phyloP scores from a whole-genome alignment of 768 basidiomycete genomes.

The Rickenella mellea region DNA sequence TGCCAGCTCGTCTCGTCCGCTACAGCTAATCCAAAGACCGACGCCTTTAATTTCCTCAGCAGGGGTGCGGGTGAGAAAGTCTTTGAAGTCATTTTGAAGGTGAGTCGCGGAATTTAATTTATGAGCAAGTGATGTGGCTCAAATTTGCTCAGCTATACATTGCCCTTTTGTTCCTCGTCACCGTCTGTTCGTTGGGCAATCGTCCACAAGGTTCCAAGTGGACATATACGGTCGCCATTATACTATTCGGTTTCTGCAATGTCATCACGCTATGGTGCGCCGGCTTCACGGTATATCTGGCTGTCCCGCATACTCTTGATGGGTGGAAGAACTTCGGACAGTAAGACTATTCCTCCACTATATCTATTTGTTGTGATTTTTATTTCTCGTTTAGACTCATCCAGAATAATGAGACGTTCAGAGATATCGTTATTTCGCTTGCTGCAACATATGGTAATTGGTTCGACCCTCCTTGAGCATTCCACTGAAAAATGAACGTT shows the following conservation, averaged over 20 bases:
- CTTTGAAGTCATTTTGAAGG: slow-evolving; percentile 71
- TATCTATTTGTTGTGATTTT: slow-evolving; percentile 11
- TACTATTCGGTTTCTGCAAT: slow-evolving; percentile 73
- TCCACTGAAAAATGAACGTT: slow-evolving; percentile 11
- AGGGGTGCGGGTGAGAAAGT: slow-evolving; percentile 59
- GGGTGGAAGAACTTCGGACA: slow-evolving; percentile 69
- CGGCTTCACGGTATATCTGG: slow-evolving; percentile 81
- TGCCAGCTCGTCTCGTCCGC: slow-evolving; percentile 73
- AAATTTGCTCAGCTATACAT: slow-evolving; percentile 59
- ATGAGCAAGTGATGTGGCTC: slow-evolving; percentile 4
- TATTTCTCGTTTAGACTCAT: slow-evolving; percentile 40
- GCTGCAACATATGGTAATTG: slow-evolving; percentile 62
- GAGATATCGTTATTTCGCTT: slow-evolving; percentile 78
- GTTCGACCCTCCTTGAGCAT: slow-evolving; percentile 28
- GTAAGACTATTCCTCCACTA: slow-evolving; percentile 30
- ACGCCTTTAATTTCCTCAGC: slow-evolving; percentile 80
- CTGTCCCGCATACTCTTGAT: slow-evolving; percentile 62
- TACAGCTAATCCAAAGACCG: slow-evolving; percentile 39
- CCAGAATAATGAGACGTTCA: slow-evolving; percentile 55
- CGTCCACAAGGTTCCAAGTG: slow-evolving; percentile 87
- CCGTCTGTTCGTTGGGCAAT: slow-evolving; percentile 86
- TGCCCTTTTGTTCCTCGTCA: slow-evolving; percentile 69
- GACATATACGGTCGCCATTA: slow-evolving; percentile 68
- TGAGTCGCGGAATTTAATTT: slow-evolving; percentile 2
- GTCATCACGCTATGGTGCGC: slow-evolving; percentile 83